Base-by-base conservation (phyloP, 805 yeast species). In the Yamadazyma ubonensis region DNA sequence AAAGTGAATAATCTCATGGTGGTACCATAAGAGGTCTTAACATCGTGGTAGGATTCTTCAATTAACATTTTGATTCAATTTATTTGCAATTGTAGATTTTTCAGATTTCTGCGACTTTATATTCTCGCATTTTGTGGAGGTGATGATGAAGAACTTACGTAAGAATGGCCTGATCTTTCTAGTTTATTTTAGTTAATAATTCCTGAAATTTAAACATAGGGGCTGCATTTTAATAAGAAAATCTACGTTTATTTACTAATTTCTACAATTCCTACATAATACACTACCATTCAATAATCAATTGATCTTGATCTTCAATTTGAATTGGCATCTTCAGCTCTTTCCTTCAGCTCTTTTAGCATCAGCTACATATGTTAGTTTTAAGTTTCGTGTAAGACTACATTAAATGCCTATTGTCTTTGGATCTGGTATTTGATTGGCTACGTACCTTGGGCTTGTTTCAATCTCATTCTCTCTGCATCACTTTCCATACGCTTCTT, bases 381-480 rank as follows among this genome's bases (percentile, higher is more conserved):
- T 3, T 15, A 26, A 6, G 16, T 10, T 23, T 23, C 26, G n/a
- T 23, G 26, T n/a, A n/a, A n/a, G n/a, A n/a, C n/a, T n/a, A n/a
- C n/a, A n/a, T n/a, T n/a, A n/a, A n/a, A n/a, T n/a, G 6, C 12
- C 9, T 17, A 25, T 25, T 5, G 7, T 16, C 38, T 15, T 6
- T 34, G n/a, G 15, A n/a, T 9, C 4, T 8, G 22, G 22, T 19
- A 17, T 26, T 6, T 6, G 4, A 23, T 4, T 26, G 20, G 21
- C 12, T 51, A 79, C 77, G 61, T 75, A 67, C 93, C 91, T 41
- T 74, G 85, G 16, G 81, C 83, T 68, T 91, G 98, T 60, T 91
- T 93, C 53, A 78, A 79, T 61, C 98, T 80, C 76, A 91, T 76
- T 50, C 81, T 84, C 38, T 85, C 96, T 18, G 97, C 98, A 58